Conservation (phyloP, 106 monocot species). For the Apostasia shenzhenica region DNA sequence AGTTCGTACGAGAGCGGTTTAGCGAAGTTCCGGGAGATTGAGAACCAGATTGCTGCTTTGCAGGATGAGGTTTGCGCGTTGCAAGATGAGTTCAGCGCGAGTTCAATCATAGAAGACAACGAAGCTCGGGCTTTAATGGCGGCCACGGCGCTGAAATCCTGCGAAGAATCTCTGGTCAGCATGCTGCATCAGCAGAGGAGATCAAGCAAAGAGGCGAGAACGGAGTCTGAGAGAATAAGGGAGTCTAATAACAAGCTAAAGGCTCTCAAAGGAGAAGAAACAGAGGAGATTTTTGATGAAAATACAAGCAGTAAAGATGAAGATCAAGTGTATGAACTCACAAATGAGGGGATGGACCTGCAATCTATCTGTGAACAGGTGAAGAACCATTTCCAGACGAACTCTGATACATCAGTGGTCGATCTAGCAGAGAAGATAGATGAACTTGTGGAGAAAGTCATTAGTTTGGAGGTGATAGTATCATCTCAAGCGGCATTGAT, state of each 20-base stretch:
- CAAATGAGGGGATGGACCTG: slow-evolving; percentile 8
- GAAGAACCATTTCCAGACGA: slow-evolving; percentile 13
- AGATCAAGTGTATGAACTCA: neutral
- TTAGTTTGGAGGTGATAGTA: slow-evolving; percentile 18
- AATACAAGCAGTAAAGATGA: neutral
- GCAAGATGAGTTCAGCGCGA: slow-evolving; percentile 12
- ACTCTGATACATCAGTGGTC: slow-evolving; percentile 13
- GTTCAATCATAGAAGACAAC: slow-evolving; percentile 19
- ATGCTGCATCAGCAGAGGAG: slow-evolving; percentile 18
- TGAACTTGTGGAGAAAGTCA: slow-evolving; percentile 24
- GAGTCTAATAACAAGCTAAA: slow-evolving; percentile 5
- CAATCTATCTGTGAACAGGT: slow-evolving; percentile 21
- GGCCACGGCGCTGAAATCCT: slow-evolving; percentile 23
- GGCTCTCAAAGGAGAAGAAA: slow-evolving; percentile 13
- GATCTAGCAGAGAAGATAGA: slow-evolving; percentile 23
- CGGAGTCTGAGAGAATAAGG: slow-evolving; percentile 18
- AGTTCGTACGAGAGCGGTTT: slow-evolving; percentile 17
- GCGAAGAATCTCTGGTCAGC: slow-evolving; percentile 17
- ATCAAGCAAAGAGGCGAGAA: neutral
- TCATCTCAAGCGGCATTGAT: slow-evolving; percentile 18
- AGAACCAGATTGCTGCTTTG: slow-evolving; percentile 20
- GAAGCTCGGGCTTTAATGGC: slow-evolving; percentile 29
- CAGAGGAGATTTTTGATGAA: neutral
- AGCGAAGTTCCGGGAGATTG: slow-evolving; percentile 25
- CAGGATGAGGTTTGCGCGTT: slow-evolving; percentile 17